These are phyloP conservation scores for Suillus spraguei DNA, from an alignment of 768 basidiomycete species.

Conservation along the genomic window DNA sequence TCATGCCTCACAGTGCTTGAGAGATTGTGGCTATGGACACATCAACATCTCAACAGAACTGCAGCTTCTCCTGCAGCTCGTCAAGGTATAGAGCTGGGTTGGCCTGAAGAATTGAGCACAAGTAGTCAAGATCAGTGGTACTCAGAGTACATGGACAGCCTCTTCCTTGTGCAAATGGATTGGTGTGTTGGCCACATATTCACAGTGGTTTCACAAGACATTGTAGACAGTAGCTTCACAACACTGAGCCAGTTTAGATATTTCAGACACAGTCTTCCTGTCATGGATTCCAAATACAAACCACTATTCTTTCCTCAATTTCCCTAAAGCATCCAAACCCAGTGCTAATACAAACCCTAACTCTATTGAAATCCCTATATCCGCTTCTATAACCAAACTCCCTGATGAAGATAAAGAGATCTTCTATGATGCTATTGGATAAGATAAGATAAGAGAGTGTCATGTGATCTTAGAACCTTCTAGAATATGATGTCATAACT, in stretches of 20 bases:
- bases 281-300: too few species aligned
- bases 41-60: slow-evolving; percentile 15
- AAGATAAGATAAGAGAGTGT: too few species aligned
- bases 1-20: slow-evolving; percentile 19
- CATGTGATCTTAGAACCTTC: too few species aligned
- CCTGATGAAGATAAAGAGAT: too few species aligned
- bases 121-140: slow-evolving; percentile 23
- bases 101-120: slow-evolving; percentile 15
- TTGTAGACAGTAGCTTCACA: slow-evolving; percentile 19
- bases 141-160: slow-evolving; percentile 21
- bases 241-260: slow-evolving; percentile 19
- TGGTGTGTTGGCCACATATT: slow-evolving; percentile 16
- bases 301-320: too few species aligned
- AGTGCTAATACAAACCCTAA: too few species aligned
- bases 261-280: slow-evolving; percentile 1
- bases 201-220: slow-evolving; percentile 17
- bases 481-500: too few species aligned
- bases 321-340: too few species aligned
- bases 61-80: slow-evolving; percentile 27
- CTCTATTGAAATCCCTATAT: too few species aligned
- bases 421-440: too few species aligned
- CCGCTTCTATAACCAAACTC: too few species aligned
- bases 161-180: background rate
- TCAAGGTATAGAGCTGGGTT: slow-evolving; percentile 21
- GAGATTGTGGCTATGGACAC: slow-evolving; percentile 22